Evolutionary conservation across 305 asterid species (phyloP).

Genomic region (Fraxinus dipetala): DNA sequence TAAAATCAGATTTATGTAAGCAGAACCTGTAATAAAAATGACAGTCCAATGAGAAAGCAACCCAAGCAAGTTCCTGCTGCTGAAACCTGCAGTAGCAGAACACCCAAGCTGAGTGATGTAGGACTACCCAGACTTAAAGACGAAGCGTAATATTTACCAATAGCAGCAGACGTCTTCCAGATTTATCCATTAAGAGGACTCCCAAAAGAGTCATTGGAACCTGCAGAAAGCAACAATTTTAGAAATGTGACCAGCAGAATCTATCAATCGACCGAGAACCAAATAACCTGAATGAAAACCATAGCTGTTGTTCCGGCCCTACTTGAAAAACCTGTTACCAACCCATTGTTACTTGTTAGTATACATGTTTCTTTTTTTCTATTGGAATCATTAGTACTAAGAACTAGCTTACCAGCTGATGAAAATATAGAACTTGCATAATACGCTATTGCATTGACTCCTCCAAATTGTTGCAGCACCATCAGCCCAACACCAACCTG

Average conservation of each 20-base stretch:
- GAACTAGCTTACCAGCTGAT: constrained; percentile 53
- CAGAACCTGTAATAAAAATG: constrained; percentile 77
- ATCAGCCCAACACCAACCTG: constrained; percentile 91
- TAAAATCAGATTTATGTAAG: constrained; percentile 1
- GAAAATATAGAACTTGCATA: constrained; percentile 84
- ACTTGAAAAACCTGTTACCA: constrained; percentile 42
- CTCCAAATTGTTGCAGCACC: constrained; percentile 91
- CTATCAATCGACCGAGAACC: not conserved
- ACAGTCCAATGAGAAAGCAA: constrained; percentile 60
- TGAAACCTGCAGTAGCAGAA: constrained; percentile 54
- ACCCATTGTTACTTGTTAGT: constrained; percentile 18
- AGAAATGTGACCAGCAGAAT: not conserved
- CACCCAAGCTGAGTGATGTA: constrained; percentile 9
- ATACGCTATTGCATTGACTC: constrained; percentile 77
- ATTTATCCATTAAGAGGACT: constrained; percentile 67
- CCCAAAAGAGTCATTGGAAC: constrained; percentile 67
- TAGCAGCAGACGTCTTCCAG: constrained; percentile 69
- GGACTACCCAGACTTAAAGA: not conserved
- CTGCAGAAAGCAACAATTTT: constrained; percentile 31
- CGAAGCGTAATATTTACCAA: constrained; percentile 33
- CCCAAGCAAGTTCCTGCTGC: constrained; percentile 78
- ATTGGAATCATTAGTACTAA: not conserved
- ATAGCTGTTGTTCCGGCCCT: constrained; percentile 53
- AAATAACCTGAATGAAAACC: constrained; percentile 50
- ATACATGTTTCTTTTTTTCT: not conserved